Percentiles rank a stretch among this genome's conserved stretches.
These are phyloP conservation scores for Chaetoscypha palmicola DNA, from an alignment of 2,329 filamentous ascomycete species.

Conservation along the genomic window DNA sequence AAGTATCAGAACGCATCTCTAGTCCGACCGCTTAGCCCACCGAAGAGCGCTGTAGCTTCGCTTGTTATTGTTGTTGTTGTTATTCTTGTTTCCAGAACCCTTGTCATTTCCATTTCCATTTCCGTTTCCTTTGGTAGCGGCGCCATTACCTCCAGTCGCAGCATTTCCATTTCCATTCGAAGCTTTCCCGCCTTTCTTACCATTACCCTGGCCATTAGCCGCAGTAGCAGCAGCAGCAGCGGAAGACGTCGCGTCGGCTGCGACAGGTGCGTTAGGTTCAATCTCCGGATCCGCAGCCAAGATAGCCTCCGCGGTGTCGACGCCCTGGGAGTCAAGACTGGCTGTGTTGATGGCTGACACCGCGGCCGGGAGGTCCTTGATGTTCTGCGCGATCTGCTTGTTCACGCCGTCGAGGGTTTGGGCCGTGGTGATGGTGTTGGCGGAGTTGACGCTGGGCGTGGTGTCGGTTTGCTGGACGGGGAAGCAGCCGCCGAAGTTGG, in stretches of 20 bases:
- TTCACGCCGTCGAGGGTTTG: slow-evolving; percentile 39
- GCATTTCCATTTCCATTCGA: not conserved
- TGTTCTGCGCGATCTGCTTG: slow-evolving; percentile 43
- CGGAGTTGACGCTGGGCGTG: slow-evolving; percentile 36
- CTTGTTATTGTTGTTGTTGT: slow-evolving; percentile 3
- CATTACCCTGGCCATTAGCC: not conserved
- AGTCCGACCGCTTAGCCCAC: not conserved
- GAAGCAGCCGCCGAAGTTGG: slow-evolving; percentile 51
- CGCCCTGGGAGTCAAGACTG: not conserved
- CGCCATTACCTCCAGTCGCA: not conserved
- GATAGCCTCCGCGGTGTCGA: not conserved
- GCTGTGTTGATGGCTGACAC: slow-evolving; percentile 35
- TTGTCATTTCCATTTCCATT: not conserved
- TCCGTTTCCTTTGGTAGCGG: not conserved
- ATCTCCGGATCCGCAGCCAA: not conserved
- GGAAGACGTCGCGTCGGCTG: not conserved
- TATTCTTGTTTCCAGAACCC: not conserved
- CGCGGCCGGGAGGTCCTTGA: slow-evolving; percentile 41
- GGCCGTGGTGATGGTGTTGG: slow-evolving; percentile 39
- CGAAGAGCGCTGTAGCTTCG: not conserved
- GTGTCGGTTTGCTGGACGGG: slow-evolving; percentile 48
- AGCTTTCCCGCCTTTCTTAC: not conserved
- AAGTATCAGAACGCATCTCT: too few species aligned
- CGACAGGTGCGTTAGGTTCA: not conserved
- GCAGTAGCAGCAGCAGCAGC: not conserved